phyloP scores from a whole-genome alignment of 1,139 yeast species.

The Debaryomycetaceae sp. region DNA sequence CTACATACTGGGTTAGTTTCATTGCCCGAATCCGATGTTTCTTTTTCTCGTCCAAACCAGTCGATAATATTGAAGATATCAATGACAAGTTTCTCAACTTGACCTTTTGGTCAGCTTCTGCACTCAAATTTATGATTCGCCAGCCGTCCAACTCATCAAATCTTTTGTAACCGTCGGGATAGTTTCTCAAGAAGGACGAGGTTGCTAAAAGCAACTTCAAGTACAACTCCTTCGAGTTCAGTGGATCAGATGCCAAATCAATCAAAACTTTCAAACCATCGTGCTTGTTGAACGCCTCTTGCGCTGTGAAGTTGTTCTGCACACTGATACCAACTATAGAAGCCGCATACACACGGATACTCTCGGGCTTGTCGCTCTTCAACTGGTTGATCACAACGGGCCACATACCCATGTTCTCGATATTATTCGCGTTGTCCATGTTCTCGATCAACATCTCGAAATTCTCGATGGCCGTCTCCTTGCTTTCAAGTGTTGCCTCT shows the following conservation, averaged over 20 bases:
- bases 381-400: slow-evolving; percentile 55
- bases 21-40: slow-evolving; percentile 38
- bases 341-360: slow-evolving; percentile 57
- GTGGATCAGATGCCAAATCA: slow-evolving; percentile 22
- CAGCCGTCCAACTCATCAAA: slow-evolving; percentile 68
- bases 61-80: slow-evolving; percentile 54
- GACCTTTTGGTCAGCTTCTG: slow-evolving; percentile 29
- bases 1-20: slow-evolving; percentile 35
- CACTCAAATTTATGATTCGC: slow-evolving; percentile 27
- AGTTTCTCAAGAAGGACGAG: slow-evolving; percentile 73
- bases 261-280: slow-evolving; percentile 49
- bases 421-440: slow-evolving; percentile 90
- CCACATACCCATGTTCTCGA: slow-evolving; percentile 84
- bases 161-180: slow-evolving; percentile 47
- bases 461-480: slow-evolving; percentile 79
- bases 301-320: slow-evolving; percentile 80
- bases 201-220: slow-evolving; percentile 75
- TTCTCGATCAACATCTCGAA: slow-evolving; percentile 94
- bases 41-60: slow-evolving; percentile 42
- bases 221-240: slow-evolving; percentile 35
- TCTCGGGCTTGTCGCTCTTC: slow-evolving; percentile 27
- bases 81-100: slow-evolving; percentile 56
- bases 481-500: slow-evolving; percentile 60
- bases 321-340: slow-evolving; percentile 88
- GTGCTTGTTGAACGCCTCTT: slow-evolving; percentile 54